Conservation (phyloP, 306 rosid species). For the Prunus salicina region DNA sequence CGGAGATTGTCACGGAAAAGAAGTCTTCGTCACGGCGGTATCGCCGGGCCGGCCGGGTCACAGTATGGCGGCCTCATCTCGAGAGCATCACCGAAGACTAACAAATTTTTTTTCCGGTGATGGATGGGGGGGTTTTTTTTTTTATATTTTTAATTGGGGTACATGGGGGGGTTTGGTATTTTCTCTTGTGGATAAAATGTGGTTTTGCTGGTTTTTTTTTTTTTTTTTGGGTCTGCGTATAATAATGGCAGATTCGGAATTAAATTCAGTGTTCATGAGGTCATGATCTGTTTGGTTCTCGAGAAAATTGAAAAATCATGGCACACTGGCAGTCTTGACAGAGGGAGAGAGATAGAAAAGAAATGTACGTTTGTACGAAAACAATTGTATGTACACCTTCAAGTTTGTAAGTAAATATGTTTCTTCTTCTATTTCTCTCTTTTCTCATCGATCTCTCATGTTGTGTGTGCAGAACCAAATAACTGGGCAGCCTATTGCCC, state of each 20-base stretch:
- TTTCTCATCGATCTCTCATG: background rate
- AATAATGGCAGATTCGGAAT: conserved; percentile 29
- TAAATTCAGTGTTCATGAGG: conserved; percentile 23
- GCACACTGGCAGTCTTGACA: background rate
- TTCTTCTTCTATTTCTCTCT: conserved; percentile 1
- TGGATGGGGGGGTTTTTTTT: conserved; percentile 15
- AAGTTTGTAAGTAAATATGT: conserved; percentile 29
- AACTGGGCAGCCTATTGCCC: conserved; percentile 13
- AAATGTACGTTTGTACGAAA: background rate
- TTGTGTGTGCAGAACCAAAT: background rate
- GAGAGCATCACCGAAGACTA: conserved; percentile 71
- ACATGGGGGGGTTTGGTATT: conserved; percentile 21
- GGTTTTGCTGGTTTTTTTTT: conserved; percentile 1
- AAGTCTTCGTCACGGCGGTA: conserved; percentile 49
- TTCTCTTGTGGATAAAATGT: conserved; percentile 58
- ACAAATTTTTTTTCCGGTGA: conserved; percentile 24
- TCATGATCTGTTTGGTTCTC: conserved; percentile 22
- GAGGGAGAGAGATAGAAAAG: background rate
- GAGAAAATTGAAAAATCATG: background rate
- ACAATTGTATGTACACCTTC: conserved; percentile 22
- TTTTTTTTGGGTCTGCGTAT: conserved; percentile 21
- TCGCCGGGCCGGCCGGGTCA: conserved; percentile 50
- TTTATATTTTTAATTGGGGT: background rate
- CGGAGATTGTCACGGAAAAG: conserved; percentile 36
- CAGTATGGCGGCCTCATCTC: conserved; percentile 71